Conservation (phyloP, 2,329 filamentous ascomycete genomes). For the Fusarium camptoceras region DNA sequence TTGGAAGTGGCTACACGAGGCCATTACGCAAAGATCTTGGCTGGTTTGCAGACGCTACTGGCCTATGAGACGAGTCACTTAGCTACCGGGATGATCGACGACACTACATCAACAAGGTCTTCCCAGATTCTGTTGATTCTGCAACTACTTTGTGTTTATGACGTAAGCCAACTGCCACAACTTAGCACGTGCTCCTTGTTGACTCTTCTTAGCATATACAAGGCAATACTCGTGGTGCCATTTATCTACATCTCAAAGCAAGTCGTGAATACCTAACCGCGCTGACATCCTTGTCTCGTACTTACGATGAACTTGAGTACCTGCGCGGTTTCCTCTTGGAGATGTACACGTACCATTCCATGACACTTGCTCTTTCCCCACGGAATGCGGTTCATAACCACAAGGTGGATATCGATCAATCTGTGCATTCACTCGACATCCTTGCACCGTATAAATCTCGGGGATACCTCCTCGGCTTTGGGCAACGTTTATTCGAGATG, state of each 20-base stretch:
- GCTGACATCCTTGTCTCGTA: neutral
- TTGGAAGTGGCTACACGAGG: constrained; percentile 10
- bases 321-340: constrained; percentile 6
- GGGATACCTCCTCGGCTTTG: neutral
- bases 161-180: neutral
- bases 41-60: neutral
- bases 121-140: neutral
- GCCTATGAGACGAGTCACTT: neutral
- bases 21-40: neutral
- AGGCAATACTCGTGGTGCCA: neutral
- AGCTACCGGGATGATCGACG: fast-evolving
- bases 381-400: neutral
- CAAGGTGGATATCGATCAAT: neutral
- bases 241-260: constrained; percentile 1
- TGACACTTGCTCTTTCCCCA: constrained; percentile 5
- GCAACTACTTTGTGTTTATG: constrained; percentile 10
- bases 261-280: neutral
- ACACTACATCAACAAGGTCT: neutral
- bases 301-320: neutral
- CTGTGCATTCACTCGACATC: neutral
- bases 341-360: constrained; percentile 3
- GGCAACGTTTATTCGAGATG: constrained; percentile 2
- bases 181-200: fast-evolving
- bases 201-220: neutral
- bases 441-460: neutral